A percentile compares a stretch with the other conserved stretches of the same genome.
phyloP scores from a whole-genome alignment of 176 grass and related monocot genomes.

The Aechmea fasciata region DNA sequence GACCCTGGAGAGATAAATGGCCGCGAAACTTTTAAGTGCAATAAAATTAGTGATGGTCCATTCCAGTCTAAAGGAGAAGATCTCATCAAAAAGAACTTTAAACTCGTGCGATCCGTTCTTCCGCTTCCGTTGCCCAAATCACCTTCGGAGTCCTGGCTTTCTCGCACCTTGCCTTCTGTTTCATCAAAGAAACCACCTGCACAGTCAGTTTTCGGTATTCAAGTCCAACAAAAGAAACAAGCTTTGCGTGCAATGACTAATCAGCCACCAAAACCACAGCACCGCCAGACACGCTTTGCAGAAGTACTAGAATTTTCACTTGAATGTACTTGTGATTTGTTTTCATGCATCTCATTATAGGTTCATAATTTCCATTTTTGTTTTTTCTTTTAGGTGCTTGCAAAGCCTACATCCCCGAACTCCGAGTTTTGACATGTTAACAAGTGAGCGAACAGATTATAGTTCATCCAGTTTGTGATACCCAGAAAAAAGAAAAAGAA shows the following conservation, averaged over 20 bases:
- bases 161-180: constrained; percentile 66
- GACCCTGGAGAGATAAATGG: constrained; percentile 19
- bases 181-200: constrained; percentile 39
- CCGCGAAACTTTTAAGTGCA: constrained; percentile 6
- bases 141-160: constrained; percentile 97
- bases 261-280: constrained; percentile 31
- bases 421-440: constrained; percentile 43
- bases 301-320: constrained; percentile 46
- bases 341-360: background rate
- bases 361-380: constrained; percentile 8
- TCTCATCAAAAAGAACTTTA: constrained; percentile 22
- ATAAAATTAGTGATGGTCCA: constrained; percentile 10
- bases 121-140: constrained; percentile 74
- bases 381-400: constrained; percentile 39
- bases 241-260: constrained; percentile 16
- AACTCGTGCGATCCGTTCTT: constrained; percentile 31
- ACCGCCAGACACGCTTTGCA: constrained; percentile 52
- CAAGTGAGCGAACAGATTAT: background rate
- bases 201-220: constrained; percentile 81
- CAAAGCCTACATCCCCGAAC: constrained; percentile 31
- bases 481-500: background rate
- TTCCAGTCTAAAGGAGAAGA: constrained; percentile 11
- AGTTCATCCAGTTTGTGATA: background rate
- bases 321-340: constrained; percentile 9
- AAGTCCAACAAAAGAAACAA: constrained; percentile 75